Evolutionary conservation across 2,329 filamentous ascomycete genomes (phyloP).

Genomic region (Pseudogymnoascus sp.): DNA sequence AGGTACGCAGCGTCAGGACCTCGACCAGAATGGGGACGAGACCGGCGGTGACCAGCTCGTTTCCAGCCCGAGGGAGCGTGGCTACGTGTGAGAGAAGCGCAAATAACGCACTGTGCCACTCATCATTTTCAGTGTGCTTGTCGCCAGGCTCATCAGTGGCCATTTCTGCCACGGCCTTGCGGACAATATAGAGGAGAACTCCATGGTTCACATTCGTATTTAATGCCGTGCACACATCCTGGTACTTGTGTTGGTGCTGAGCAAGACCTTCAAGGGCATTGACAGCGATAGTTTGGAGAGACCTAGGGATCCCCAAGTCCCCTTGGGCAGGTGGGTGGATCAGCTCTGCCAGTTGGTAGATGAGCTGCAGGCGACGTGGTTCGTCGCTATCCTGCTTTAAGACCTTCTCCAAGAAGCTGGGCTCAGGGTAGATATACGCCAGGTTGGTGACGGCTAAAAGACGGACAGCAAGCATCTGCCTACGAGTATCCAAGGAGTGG

Average conservation of each 20-base stretch:
- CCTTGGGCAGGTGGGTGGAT: slow-evolving; percentile 73
- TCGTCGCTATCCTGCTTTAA: slow-evolving; percentile 84
- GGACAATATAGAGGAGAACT: slow-evolving; percentile 82
- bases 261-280: slow-evolving; percentile 78
- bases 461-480: slow-evolving; percentile 70
- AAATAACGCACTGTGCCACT: slow-evolving; percentile 87
- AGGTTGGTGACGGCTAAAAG: slow-evolving; percentile 84
- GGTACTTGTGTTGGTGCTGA: slow-evolving; percentile 65
- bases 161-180: slow-evolving; percentile 82
- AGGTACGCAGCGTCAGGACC: slow-evolving; percentile 73
- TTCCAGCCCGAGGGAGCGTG: slow-evolving; percentile 62
- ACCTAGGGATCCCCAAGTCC: slow-evolving; percentile 57
- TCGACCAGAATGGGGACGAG: slow-evolving; percentile 86
- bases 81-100: slow-evolving; percentile 77
- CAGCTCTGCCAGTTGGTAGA: slow-evolving; percentile 85
- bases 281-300: slow-evolving; percentile 75
- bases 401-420: slow-evolving; percentile 75
- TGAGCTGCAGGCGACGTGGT: slow-evolving; percentile 77
- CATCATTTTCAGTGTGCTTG: slow-evolving; percentile 60
- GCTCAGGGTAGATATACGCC: slow-evolving; percentile 78
- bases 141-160: slow-evolving; percentile 50
- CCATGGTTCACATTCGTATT: slow-evolving; percentile 96
- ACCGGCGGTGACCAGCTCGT: slow-evolving; percentile 80
- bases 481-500: slow-evolving; percentile 55
- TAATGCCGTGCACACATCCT: slow-evolving; percentile 81